Percentiles rank a stretch among this genome's conserved stretches.
These are phyloP conservation scores for Ceratocystiopsis sp. DNA, from an alignment of 2,329 filamentous ascomycete genomes.

Conservation along the genomic window DNA sequence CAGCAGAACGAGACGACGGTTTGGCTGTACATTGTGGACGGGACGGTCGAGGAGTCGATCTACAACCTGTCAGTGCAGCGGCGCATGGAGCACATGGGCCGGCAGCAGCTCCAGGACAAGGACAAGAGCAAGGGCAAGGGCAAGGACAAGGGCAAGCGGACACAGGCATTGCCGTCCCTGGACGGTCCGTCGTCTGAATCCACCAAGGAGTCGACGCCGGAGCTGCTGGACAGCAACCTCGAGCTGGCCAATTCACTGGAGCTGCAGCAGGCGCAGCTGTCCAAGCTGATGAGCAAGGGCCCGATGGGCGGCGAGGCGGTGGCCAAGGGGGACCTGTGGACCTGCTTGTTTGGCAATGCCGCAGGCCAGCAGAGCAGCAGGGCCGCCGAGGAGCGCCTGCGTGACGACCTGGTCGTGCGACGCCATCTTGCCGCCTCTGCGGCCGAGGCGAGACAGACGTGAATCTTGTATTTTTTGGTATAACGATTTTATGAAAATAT, in stretches of 20 bases:
- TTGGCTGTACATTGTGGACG: slow-evolving; percentile 85
- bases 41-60: slow-evolving; percentile 83
- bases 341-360: slow-evolving; percentile 61
- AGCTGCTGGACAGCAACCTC: slow-evolving; percentile 43
- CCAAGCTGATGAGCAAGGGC: slow-evolving; percentile 52
- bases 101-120: neutral
- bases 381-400: slow-evolving; percentile 2
- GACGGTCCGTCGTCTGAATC: neutral
- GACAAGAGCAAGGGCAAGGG: slow-evolving; percentile 14
- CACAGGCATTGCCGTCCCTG: neutral
- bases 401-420: slow-evolving; percentile 8
- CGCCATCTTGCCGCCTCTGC: slow-evolving; percentile 29
- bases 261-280: slow-evolving; percentile 54
- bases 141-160: slow-evolving; percentile 16
- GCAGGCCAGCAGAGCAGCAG: neutral
- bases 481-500: too few species aligned
- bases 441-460: slow-evolving; percentile 19
- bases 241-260: slow-evolving; percentile 77
- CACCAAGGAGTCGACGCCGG: slow-evolving; percentile 21
- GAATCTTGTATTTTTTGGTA: too few species aligned
- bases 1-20: slow-evolving; percentile 79
- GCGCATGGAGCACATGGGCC: slow-evolving; percentile 59
- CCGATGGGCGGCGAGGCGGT: slow-evolving; percentile 65
- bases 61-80: slow-evolving; percentile 71
- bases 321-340: slow-evolving; percentile 65